Base-by-base conservation (phyloP, 2,329 filamentous ascomycete genomes). In the Colletotrichum limetticola region DNA sequence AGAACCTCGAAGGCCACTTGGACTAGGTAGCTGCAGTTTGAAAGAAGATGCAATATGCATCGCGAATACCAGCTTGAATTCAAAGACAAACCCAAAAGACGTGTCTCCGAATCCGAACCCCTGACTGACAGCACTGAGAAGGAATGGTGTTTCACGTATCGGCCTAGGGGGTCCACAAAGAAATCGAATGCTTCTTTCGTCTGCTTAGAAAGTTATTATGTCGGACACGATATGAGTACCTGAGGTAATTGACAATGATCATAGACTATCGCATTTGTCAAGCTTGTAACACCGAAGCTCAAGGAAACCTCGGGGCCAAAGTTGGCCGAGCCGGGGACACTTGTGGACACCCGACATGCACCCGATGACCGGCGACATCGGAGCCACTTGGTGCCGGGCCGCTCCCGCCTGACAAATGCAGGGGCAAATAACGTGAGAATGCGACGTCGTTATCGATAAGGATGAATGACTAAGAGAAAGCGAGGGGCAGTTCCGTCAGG, bases 401-500 rank as follows among this genome's bases (percentile, higher is more conserved):
- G 66, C 58, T 57, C 60, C 70, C 55, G 59, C 46, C 60, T 70
- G 66, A 70, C 70, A 72, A 72, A 72, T 70, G 55, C 60, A 65
- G 67, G 67, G 53, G 53, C 66, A 22, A 59, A 35, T 4, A 6
- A 3, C 4, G 7, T 26, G 14, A 22, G n/a, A 52, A 28, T 28
- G 24, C 5, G 16, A 28, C 16, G 16, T 11, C 52, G 24, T 8
- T 69, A 69, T 69, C 69, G 69, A 72, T 69, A 72, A 69, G 30
- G 8, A 2, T 9, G 1, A 28, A 30, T 70, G 60, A 68, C 52
- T 57, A 57, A 61, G 61, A n/a, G 16, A 22, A 22, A 14, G 6
- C 7, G 22, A 28, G 24, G 57, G 53, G 19, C 37, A 58, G 26
- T 49, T 53, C 63, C 63, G 63, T 42, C 22, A 37, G 46, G 46